These are phyloP conservation scores for Dictyostelium gargantuum DNA, from an alignment of 208 protist species.

Conservation along the genomic window DNA sequence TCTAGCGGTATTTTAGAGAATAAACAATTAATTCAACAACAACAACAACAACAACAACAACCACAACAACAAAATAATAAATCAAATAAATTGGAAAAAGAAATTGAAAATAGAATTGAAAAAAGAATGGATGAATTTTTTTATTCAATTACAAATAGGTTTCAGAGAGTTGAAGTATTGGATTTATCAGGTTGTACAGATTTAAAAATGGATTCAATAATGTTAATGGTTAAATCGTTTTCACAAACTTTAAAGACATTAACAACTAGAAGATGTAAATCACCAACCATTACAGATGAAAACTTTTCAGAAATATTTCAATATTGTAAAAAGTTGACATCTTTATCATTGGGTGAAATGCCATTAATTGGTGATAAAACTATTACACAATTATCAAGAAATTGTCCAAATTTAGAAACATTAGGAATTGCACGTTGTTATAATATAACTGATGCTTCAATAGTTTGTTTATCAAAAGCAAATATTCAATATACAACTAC, in stretches of 20 bases:
- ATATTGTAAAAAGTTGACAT: background rate
- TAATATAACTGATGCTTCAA: background rate
- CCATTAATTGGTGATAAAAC: background rate
- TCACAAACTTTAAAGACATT: slow-evolving; percentile 4
- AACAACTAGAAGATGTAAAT: slow-evolving; percentile 10
- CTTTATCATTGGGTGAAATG: slow-evolving; percentile 36
- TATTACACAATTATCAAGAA: background rate
- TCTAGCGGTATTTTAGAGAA: too few species aligned
- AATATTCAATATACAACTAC: background rate
- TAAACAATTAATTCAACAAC: too few species aligned
- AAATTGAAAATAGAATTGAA: slow-evolving; percentile 31
- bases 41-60: background rate
- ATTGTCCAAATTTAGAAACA: background rate
- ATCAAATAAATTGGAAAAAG: background rate
- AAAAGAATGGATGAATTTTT: background rate
- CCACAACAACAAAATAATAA: too few species aligned
- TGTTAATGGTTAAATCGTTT: background rate
- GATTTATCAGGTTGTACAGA: slow-evolving; percentile 45
- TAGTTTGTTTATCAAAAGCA: background rate
- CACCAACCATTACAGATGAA: background rate
- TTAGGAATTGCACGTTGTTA: background rate
- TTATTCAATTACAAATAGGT: background rate
- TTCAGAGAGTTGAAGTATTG: slow-evolving; percentile 4
- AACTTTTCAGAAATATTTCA: background rate
- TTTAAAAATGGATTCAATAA: background rate